A percentile compares a stretch with the other conserved stretches of the same genome.
Evolutionary conservation across 331 rosid species (phyloP).

Genomic region (Quercus tomentella): DNA sequence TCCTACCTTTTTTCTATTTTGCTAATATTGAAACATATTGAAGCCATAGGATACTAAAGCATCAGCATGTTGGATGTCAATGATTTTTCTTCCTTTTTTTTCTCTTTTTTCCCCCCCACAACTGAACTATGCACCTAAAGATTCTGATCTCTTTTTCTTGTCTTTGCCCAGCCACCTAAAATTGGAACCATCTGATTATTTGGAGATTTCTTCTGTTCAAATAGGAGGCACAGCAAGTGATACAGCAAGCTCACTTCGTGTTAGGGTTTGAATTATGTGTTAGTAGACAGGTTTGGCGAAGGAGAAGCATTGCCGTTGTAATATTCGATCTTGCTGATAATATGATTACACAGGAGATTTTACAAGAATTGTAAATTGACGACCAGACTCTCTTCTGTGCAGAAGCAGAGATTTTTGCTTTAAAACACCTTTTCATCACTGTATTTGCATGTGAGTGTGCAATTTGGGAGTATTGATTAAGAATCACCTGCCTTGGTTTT

Average conservation of each 20-base stretch:
- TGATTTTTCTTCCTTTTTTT: not conserved
- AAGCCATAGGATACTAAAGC: not conserved
- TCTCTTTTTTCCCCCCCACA: not conserved
- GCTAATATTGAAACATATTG: not conserved
- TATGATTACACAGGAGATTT: slow-evolving; percentile 23
- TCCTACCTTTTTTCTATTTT: not conserved
- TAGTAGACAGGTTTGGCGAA: slow-evolving; percentile 34
- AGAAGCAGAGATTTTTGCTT: slow-evolving; percentile 41
- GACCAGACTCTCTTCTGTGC: slow-evolving; percentile 34
- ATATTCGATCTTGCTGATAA: slow-evolving; percentile 22
- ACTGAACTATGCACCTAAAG: not conserved
- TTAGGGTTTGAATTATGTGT: slow-evolving; percentile 22
- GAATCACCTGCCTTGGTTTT: not conserved
- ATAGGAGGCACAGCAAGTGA: slow-evolving; percentile 12
- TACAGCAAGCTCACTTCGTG: slow-evolving; percentile 28
- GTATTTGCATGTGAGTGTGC: slow-evolving; percentile 33
- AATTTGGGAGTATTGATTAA: slow-evolving; percentile 37
- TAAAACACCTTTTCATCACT: slow-evolving; percentile 21
- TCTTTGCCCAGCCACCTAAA: slow-evolving; percentile 55
- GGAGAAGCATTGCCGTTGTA: slow-evolving; percentile 27
- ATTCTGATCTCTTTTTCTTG: not conserved
- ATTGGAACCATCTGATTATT: slow-evolving; percentile 37
- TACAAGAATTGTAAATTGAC: slow-evolving; percentile 33
- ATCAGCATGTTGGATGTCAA: not conserved
- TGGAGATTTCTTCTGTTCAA: slow-evolving; percentile 26